Evolutionary conservation across 78 protist genomes (phyloP), one percentile per base, ranked within the genome.

Genomic region (Dictyostelium discoideum): DNA sequence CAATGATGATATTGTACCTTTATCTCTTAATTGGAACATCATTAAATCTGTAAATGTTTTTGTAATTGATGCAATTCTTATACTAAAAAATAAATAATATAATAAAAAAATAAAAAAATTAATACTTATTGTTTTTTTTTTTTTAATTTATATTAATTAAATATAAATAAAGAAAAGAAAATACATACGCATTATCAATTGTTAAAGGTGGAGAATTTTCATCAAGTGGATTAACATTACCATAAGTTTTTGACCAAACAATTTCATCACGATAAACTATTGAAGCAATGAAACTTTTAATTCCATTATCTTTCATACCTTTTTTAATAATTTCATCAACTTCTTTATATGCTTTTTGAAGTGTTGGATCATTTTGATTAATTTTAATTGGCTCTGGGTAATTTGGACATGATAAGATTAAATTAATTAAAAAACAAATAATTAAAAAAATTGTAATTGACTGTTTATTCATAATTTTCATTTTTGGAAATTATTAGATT

Each of bases 11-110:
- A 92, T 44, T 0, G 48, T 29, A 9, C 86, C 90, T 37, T 42
- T 80, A 50, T 92, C 96, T 79, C 96, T 76, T 42, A 92, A 29
- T 79, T 85, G 92, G 24, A 73, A 92, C 96, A 92, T 92, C 96
- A 92, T 92, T 29, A 83, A 26, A 92, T 92, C 96, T 5, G 96
- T 92, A 65, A 92, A 92, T 48, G 85, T 78, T 39, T 92, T 92
- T 4, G 89, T 92, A n/a, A 92, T 65, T 48, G 83, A 63, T 26
- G 96, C 96, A 63, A 92, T 39, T 81, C 89, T 67, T 18, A 92
- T 37, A 29, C 95, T 82, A 87, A 16, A 42, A 87, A 16, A 42
- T 42, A 14, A 54, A 54, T 14, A 20, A 60, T 60, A 6, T 20
- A 60, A 20, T 0, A 76, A 37, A 9, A 73, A 24, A 73, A 13